Base-by-base conservation (phyloP, 805 yeast genomes). In the Priceomyces carsonii region DNA sequence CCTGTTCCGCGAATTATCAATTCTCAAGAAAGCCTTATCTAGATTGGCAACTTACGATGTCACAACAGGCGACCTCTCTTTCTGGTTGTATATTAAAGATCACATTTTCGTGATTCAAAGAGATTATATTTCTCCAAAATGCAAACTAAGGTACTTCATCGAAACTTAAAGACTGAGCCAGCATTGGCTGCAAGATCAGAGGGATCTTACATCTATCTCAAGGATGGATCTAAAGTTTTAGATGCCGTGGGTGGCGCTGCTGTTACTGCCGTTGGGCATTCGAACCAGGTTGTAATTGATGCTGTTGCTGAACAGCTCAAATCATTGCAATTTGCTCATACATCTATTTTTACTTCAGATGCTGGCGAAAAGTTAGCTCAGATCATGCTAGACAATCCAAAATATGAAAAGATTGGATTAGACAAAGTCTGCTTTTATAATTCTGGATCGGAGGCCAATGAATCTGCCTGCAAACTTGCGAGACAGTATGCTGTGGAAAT, bases 361-460 rank as follows among this genome's bases (percentile, higher is more conserved):
- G 35, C 51, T 7, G 66, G 74, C 18, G 77, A 72, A 41, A 66
- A 60, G 6, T 49, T 73, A 33, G 64, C 73, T 18, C 50, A 63
- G 34, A 61, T 57, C 26, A 68, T 59, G 6, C 68, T 67, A 39
- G 32, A 29, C 5, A 18, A 18, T 18, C 19, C 12, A 3, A 18
- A 29, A 18, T 6, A 29, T 29, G 15, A 6, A 8, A 43, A 45
- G 10, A 69, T 65, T n/a, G 63, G 70, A 6, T 13, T 29, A 15
- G 44, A 55, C 3, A 58, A 70, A 18, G 74, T 70, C 9, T 40
- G 66, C 31, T 62, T 85, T 42, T 73, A 79, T 44, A 82, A 82
- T 48, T 77, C 86, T 2, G 95, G 95, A 35, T 72, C 89, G 31
- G 65, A 61, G 34, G 51, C 61, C 13, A 59, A 55, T 34, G 61